Percentiles rank a stretch among this genome's conserved stretches.
These are phyloP conservation scores for Solanum tacnaense DNA, from an alignment of 257 asterid genomes.

Conservation along the genomic window DNA sequence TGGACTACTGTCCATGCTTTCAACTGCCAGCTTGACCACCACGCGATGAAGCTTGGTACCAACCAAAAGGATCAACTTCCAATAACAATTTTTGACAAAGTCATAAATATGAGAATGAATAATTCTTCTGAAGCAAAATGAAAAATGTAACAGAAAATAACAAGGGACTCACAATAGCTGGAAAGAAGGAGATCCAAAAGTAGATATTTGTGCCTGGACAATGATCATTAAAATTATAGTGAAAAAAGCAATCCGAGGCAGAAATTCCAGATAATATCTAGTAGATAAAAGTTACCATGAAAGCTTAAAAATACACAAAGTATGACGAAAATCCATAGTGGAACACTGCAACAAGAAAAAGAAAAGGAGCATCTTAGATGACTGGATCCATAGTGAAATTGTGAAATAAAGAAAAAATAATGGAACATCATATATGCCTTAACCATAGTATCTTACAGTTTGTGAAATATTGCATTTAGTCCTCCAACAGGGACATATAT, in stretches of 20 bases:
- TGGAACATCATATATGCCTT: background rate
- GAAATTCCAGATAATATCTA: background rate
- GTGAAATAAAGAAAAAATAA: background rate
- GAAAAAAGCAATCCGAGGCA: background rate
- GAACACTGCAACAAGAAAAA: conserved; percentile 24
- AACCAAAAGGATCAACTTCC: conserved; percentile 68
- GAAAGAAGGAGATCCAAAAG: conserved; percentile 86
- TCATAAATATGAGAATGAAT: background rate
- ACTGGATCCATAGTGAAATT: background rate
- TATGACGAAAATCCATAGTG: conserved; percentile 41
- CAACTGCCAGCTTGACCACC: conserved; percentile 82
- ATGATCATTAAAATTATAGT: background rate
- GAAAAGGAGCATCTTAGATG: background rate
- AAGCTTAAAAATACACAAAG: conserved; percentile 25
- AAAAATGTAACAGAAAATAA: background rate
- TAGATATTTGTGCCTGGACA: conserved; percentile 76
- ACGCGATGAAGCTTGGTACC: conserved; percentile 84
- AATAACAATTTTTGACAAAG: background rate
- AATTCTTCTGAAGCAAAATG: background rate
- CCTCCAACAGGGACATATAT: background rate
- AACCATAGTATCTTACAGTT: background rate
- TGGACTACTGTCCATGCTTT: conserved; percentile 52
- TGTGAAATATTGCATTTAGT: background rate
- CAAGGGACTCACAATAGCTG: conserved; percentile 48
- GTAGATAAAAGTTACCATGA: conserved; percentile 20